phyloP scores from a whole-genome alignment of 352 stramenopile genomes.

The Globisporangium emineosum region DNA sequence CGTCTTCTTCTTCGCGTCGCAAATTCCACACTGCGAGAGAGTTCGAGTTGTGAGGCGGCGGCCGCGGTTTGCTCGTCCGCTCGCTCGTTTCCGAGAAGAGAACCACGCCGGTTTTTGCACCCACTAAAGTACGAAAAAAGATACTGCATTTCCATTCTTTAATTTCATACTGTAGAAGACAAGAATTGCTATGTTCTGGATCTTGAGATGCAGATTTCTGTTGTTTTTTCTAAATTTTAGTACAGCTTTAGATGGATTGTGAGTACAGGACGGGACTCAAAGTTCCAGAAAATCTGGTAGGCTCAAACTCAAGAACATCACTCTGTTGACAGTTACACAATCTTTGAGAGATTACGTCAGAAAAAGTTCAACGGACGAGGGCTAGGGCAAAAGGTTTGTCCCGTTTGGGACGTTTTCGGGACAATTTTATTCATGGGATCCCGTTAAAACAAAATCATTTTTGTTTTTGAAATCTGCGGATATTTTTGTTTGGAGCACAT shows the following conservation, averaged over 20 bases:
- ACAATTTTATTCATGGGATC: no score
- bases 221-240: no score
- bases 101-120: background rate
- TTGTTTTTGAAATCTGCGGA: no score
- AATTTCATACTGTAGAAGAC: no score
- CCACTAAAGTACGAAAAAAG: background rate
- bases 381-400: background rate
- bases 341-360: background rate
- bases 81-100: conserved; percentile 1
- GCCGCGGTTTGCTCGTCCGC: background rate
- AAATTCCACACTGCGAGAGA: conserved; percentile 10
- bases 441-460: no score
- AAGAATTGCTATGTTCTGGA: background rate
- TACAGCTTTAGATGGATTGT: no score
- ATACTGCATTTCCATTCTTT: no score
- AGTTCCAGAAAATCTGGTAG: no score
- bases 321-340: background rate
- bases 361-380: background rate
- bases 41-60: background rate
- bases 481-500: no score
- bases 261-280: no score
- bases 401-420: background rate
- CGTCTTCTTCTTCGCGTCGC: conserved; percentile 7
- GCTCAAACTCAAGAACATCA: no score
- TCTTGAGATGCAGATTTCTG: background rate